phyloP scores from a whole-genome alignment of 768 basidiomycete species.

The Amanita subjunquillea region DNA sequence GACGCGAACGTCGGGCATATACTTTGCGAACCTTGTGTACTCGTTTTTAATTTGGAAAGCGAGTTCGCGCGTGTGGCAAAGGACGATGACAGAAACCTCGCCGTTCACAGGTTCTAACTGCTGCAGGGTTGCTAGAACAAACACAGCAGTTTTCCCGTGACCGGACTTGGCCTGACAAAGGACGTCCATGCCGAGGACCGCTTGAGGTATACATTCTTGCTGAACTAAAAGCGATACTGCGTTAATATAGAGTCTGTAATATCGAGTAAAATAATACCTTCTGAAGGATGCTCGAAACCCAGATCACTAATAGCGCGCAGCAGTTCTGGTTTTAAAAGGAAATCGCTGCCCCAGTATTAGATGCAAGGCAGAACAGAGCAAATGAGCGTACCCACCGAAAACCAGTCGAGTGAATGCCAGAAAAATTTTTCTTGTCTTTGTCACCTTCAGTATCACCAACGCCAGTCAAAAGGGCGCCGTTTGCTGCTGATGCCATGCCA shows the following conservation, averaged over 20 bases:
- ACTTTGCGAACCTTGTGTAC: slow-evolving; percentile 97
- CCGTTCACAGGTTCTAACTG: slow-evolving; percentile 98
- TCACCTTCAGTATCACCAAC: slow-evolving; percentile 49
- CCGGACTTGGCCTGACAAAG: slow-evolving; percentile 99
- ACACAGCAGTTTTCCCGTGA: slow-evolving; percentile 97
- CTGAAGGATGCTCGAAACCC: slow-evolving; percentile 99
- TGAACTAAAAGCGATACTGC: slow-evolving; percentile 53
- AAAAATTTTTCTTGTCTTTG: slow-evolving; percentile 96
- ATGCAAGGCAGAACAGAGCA: slow-evolving; percentile 4
- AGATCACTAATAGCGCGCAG: slow-evolving; percentile 96
- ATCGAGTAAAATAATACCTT: slow-evolving; percentile 50
- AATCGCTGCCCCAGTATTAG: slow-evolving; percentile 55
- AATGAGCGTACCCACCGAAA: slow-evolving; percentile 59
- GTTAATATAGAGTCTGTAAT: not conserved
- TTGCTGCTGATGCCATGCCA: slow-evolving; percentile 31
- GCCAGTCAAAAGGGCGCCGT: slow-evolving; percentile 36
- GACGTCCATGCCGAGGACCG: slow-evolving; percentile 98
- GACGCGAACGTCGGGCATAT: slow-evolving; percentile 98
- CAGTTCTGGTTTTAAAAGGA: slow-evolving; percentile 94
- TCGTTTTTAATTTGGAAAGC: slow-evolving; percentile 99
- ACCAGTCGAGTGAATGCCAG: slow-evolving; percentile 99
- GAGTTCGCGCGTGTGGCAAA: slow-evolving; percentile 98
- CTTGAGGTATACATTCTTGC: slow-evolving; percentile 99
- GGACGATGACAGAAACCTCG: slow-evolving; percentile 94
- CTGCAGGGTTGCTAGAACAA: slow-evolving; percentile 95